These are phyloP conservation scores for Flaveria ramosissima DNA, from an alignment of 129 eudicot genomes.

Conservation along the genomic window DNA sequence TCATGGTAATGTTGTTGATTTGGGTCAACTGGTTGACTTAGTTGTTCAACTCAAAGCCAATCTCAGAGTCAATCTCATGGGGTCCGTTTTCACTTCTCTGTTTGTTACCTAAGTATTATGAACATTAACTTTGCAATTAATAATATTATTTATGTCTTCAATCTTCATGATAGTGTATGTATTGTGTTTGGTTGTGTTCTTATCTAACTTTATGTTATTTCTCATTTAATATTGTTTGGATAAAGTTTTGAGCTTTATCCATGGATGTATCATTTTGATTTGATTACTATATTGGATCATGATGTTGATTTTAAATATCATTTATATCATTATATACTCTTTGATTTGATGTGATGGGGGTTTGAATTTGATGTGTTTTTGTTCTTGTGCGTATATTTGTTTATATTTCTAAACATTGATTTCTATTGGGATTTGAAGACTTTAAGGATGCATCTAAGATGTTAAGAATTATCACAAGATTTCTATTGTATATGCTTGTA, in stretches of 20 bases:
- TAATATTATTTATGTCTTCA: neutral
- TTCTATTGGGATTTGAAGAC: neutral
- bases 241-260: slow-evolving; percentile 25
- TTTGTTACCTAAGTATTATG: slow-evolving; percentile 14
- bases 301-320: slow-evolving; percentile 23
- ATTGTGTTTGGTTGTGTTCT: slow-evolving; percentile 5
- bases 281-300: slow-evolving; percentile 9
- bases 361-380: neutral
- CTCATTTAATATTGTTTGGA: neutral
- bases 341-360: slow-evolving; percentile 30
- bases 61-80: slow-evolving; percentile 95
- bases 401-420: neutral
- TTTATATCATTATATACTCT: slow-evolving; percentile 8
- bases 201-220: neutral
- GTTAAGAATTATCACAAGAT: no score
- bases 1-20: slow-evolving; percentile 96
- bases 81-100: slow-evolving; percentile 42
- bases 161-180: neutral
- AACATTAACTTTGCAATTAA: neutral
- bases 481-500: no score
- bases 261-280: slow-evolving; percentile 4
- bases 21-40: slow-evolving; percentile 64
- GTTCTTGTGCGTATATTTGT: neutral
- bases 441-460: neutral
- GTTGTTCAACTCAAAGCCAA: slow-evolving; percentile 94